phyloP scores from a whole-genome alignment of 176 grass and related monocot genomes.

The Areca catechu region DNA sequence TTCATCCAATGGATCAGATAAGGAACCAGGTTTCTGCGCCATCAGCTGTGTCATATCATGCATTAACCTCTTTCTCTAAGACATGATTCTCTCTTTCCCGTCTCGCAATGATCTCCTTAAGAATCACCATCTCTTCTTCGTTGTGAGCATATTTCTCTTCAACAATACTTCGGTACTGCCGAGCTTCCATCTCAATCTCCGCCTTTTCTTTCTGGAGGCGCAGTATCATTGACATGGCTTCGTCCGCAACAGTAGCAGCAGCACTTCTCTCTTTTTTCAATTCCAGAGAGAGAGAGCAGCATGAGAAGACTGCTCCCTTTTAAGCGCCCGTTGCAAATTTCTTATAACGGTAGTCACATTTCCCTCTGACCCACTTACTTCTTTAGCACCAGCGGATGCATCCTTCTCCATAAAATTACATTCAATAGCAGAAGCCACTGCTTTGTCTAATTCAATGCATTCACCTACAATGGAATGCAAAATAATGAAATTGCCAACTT shows the following conservation, averaged over 20 bases:
- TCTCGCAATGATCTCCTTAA: slow-evolving; percentile 65
- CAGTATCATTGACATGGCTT: slow-evolving; percentile 97
- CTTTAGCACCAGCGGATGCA: neutral
- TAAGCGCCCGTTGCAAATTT: slow-evolving; percentile 23
- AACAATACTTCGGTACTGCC: slow-evolving; percentile 50
- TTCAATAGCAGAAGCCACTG: slow-evolving; percentile 1
- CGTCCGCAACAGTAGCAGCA: slow-evolving; percentile 56
- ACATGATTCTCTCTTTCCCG: slow-evolving; percentile 53
- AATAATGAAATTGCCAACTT: too few species aligned
- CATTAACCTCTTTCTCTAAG: slow-evolving; percentile 61
- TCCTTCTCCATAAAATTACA: slow-evolving; percentile 1
- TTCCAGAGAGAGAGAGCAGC: slow-evolving; percentile 44
- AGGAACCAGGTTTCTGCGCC: neutral
- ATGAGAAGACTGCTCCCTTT: slow-evolving; percentile 26
- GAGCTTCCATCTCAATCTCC: slow-evolving; percentile 54
- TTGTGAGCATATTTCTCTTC: slow-evolving; percentile 71
- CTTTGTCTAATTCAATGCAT: neutral
- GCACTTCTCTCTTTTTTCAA: slow-evolving; percentile 86
- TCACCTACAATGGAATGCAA: neutral
- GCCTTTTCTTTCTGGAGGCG: slow-evolving; percentile 91
- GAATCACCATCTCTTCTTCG: slow-evolving; percentile 69
- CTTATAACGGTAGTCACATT: neutral
- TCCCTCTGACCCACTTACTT: neutral
- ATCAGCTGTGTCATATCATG: slow-evolving; percentile 3
- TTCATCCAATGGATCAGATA: slow-evolving; percentile 1